Conservation (phyloP, 805 yeast species). For the Pichia thaimueangensis region DNA sequence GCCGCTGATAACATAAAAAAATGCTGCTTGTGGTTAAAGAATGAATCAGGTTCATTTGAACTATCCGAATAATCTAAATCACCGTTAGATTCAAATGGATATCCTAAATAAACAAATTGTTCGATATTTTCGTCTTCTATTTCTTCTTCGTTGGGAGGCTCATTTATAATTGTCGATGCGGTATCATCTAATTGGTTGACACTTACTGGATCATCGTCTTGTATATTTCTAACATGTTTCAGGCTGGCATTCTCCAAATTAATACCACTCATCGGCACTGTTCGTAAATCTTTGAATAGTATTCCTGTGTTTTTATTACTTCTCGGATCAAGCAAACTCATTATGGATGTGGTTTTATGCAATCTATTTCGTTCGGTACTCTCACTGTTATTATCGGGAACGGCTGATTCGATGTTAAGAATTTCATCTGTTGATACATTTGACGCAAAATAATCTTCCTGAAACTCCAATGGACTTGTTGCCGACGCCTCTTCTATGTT, state of each 20-base stretch:
- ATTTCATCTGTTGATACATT: constrained; percentile 5
- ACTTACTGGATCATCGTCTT: neutral
- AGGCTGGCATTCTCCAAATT: constrained; percentile 11
- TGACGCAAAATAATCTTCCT: constrained; percentile 9
- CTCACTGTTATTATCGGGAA: neutral
- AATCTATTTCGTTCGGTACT: neutral
- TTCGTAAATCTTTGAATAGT: constrained; percentile 9
- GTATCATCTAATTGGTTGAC: constrained; percentile 6
- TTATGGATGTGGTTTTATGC: constrained; percentile 4
- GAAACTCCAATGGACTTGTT: constrained; percentile 7
- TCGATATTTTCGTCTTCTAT: too few relatives aligned
- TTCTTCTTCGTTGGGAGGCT: neutral
- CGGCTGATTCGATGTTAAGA: neutral
- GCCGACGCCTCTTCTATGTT: neutral
- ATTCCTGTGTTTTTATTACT: constrained; percentile 5
- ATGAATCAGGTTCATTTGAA: constrained; percentile 23
- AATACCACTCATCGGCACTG: constrained; percentile 9
- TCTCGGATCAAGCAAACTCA: neutral
- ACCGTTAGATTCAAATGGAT: constrained; percentile 16
- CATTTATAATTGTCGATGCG: constrained; percentile 1
- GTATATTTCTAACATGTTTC: neutral
- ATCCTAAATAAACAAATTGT: neutral
- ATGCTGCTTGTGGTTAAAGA: constrained; percentile 47
- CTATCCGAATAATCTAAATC: constrained; percentile 24
- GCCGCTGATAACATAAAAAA: constrained; percentile 76